Percentiles rank a stretch among this genome's conserved stretches.
Conservation (phyloP, 2,329 filamentous ascomycete genomes). For the Aureobasidium sp. region DNA sequence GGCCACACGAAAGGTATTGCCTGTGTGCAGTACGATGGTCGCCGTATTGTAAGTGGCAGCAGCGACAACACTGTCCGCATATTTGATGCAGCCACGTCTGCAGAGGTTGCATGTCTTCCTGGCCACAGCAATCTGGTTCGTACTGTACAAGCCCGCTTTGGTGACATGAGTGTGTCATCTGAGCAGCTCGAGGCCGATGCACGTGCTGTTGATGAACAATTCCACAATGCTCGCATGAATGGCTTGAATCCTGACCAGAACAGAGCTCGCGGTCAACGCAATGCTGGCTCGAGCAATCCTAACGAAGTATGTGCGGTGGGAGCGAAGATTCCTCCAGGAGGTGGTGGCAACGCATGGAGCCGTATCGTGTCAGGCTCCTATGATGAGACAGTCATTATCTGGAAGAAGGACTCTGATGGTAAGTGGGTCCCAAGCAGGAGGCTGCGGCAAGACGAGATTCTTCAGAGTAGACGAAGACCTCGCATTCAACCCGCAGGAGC, state of each 20-base stretch:
- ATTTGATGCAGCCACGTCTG: constrained; percentile 76
- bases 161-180: constrained; percentile 73
- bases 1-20: constrained; percentile 95
- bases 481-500: constrained; percentile 12
- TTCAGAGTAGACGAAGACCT: constrained; percentile 7
- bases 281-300: constrained; percentile 67
- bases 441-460: constrained; percentile 26
- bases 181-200: constrained; percentile 69
- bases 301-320: constrained; percentile 73
- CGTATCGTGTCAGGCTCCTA: constrained; percentile 97
- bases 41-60: constrained; percentile 88
- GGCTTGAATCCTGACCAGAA: constrained; percentile 34
- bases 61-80: constrained; percentile 95
- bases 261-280: constrained; percentile 38
- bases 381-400: constrained; percentile 91
- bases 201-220: constrained; percentile 63
- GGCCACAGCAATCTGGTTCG: constrained; percentile 81
- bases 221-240: constrained; percentile 52
- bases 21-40: constrained; percentile 92
- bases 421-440: constrained; percentile 74
- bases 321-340: constrained; percentile 81
- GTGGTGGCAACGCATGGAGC: constrained; percentile 80
- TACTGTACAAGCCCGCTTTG: constrained; percentile 91
- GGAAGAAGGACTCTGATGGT: constrained; percentile 74
- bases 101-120: constrained; percentile 81